Evolutionary conservation across 2,329 filamentous ascomycete species (phyloP), one percentile per base, ranked within the genome.

Genomic region (Alternaria panax): DNA sequence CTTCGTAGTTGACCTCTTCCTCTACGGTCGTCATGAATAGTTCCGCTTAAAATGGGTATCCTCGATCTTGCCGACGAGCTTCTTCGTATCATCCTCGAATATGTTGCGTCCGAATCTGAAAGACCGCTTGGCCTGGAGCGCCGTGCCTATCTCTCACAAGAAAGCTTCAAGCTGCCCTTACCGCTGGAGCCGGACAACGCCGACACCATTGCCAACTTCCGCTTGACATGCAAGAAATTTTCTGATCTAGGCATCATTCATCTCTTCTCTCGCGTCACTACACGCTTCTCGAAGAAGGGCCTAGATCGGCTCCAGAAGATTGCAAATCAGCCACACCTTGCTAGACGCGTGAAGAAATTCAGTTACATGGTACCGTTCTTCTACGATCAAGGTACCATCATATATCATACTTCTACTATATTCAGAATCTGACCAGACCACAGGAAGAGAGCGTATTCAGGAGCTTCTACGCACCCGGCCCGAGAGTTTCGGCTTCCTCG

Each of bases 331-430:
- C 76, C 78, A 18, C 81, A 84, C 71, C 77, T 87, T 20, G 82
- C 84, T 16, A 74, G 77, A 53, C 80, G 85, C 70, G 85, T 87
- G 59, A 85, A 84, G 69, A 86, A 86, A 68, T 86, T 87, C 73
- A 86, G 84, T 63, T 87, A 87, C 72, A 81, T 87, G 75, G 83
- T 87, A 55, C 85, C 85, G 5, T 85, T 84, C 67, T 86, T 87
- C 70, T 87, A 86, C 73, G 80, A 81, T 59, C 78, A 83, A 78
- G 83, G 85, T 85, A 38, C 27, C 34, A 47, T 24, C 43, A 22
- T 22, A 41, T 7, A 18, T 24, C 46, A 41, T 53, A 11, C 20
- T 41, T 18, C 43, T 66, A 56, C 11, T 9, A 22, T 25, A 3
- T 36, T 4, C 7, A 25, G 24, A 20, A 60, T n/a, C 69, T 77